phyloP scores from a whole-genome alignment of 73 alveolate species.

The Breviolum minutum region DNA sequence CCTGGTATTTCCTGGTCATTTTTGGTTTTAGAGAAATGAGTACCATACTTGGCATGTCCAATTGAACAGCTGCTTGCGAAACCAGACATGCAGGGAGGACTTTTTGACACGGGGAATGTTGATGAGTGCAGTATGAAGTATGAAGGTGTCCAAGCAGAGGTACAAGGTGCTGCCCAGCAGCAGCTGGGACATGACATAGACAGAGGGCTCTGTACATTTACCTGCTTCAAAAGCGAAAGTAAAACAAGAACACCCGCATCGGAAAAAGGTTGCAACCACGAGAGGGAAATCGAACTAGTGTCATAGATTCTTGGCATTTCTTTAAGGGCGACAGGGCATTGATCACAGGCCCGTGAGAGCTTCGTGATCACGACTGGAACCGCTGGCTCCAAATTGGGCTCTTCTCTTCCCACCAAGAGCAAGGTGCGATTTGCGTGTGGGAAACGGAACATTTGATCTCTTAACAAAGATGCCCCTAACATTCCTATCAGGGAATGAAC shows the following conservation, averaged over 20 bases:
- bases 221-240: background rate
- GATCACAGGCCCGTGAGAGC: conserved; percentile 1
- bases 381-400: background rate
- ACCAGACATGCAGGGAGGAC: too few species aligned
- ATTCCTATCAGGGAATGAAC: too few species aligned
- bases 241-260: too few species aligned
- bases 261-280: too few species aligned
- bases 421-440: background rate
- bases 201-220: background rate
- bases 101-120: too few species aligned
- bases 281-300: too few species aligned
- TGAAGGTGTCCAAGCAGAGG: too few species aligned
- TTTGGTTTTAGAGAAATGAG: background rate
- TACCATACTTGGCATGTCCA: background rate
- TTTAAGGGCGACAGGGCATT: background rate
- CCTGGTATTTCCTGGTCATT: background rate
- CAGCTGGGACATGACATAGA: background rate
- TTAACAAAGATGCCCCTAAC: too few species aligned
- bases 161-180: background rate
- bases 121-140: too few species aligned
- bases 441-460: too few species aligned
- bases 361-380: conserved; percentile 10
- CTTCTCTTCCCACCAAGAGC: background rate
- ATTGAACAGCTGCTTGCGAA: background rate
- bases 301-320: background rate